Evolutionary conservation across 805 yeast genomes (phyloP), one percentile per base, ranked within the genome.

Genomic region (Pichia membranifaciens): DNA sequence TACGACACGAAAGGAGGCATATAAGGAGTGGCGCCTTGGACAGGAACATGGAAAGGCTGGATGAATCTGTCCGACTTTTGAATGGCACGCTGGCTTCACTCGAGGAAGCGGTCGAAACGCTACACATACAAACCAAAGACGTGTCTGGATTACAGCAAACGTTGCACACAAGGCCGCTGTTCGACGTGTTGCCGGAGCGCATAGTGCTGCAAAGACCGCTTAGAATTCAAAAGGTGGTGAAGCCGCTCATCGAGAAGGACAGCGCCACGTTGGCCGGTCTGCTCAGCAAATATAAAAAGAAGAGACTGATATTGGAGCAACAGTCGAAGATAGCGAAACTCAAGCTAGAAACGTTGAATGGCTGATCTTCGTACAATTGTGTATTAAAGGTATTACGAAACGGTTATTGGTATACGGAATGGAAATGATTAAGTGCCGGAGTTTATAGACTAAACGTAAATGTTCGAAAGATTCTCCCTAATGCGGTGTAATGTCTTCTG

Each of bases 401-500:
- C 29, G 10, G 29, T 25, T 25, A 25, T 25, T 10, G 7, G 10
- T 25, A 25, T 25, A 25, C 29, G 29, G n/a, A n/a, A n/a, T n/a
- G n/a, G n/a, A n/a, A n/a, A n/a, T n/a, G n/a, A n/a, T n/a, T n/a
- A n/a, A n/a, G n/a, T n/a, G n/a, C n/a, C n/a, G 29, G 29, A 25
- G 10, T 25, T 25, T 25, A 25, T 25, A 25, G 10, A 25, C 16
- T 9, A 34, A 7, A 17, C 21, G 18, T 47, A 43, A 5, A 47
- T 33, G 20, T 43, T 47, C 3, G 34, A 25, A 7, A 47, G 28
- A 38, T 61, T 61, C 22, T 56, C 60, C 21, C 50, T 34, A 8
- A 60, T 45, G 17, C 71, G 65, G 49, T 68, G 58, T 20, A 75
- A 63, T 42, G 72, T 62, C 49, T 73, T 73, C 58, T 83, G 87